Evolutionary conservation across 2,329 filamentous ascomycete species (phyloP), one percentile per base, ranked within the genome.

Genomic region (Claviceps sp.): DNA sequence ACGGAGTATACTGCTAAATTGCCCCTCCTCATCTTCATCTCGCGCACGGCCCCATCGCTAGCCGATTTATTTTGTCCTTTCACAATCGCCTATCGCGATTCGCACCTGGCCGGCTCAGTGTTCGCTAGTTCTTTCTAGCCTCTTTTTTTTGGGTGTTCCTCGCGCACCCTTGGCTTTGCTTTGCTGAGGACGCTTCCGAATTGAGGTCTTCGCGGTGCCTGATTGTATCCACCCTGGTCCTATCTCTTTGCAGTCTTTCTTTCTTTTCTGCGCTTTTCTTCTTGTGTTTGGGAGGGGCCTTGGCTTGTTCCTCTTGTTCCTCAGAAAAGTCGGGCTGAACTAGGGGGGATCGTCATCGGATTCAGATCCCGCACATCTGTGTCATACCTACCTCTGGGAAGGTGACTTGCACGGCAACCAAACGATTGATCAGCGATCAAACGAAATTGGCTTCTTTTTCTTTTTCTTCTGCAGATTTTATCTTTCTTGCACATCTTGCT

Each of bases 121-220:
- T 26, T 46, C 30, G 49, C 52, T 54, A 48, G 52, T 48, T 49
- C 45, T 46, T 52, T 52, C 41, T 14, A 49, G 42, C 44, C 45
- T 40, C 14, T 3, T n/a, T 18, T 24, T 26, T 38, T 22, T 11
- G 6, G 26, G 26, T 30, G 8, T 30, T 30, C 26, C 8, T 9
- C 26, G 26, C 16, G 38, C 38, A 8, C 38, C n/a, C 16, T 9
- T 22, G 30, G 48, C 38, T 18, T 49, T 26, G 24, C 48, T 42
- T 30, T 26, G 24, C 41, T 49, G 13, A 22, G 24, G 24, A 4
- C 24, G 38, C 7, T 40, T 34, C 26, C 34, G 38, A 43, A 41
- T 40, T 6, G 16, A 1, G 36, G 6, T 40, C 13, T 18, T 49
- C 38, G 48, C 38, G 4, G 38, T 43, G 47, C 22, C 26, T 24